Base-by-base conservation (phyloP, 805 yeast genomes). In the Candida mattraensis region DNA sequence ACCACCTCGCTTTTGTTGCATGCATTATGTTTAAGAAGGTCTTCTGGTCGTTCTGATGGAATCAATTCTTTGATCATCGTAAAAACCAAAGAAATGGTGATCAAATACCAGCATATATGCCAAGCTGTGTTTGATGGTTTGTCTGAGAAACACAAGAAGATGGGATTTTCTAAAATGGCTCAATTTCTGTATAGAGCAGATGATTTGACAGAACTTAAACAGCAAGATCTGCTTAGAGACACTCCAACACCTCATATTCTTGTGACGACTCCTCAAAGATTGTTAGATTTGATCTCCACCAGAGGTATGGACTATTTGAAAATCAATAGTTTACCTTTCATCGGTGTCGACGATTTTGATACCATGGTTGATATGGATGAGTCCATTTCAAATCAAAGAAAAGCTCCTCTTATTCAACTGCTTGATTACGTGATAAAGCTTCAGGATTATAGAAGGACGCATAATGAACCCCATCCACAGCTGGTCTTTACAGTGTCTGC, bases 281-380 rank as follows among this genome's bases (percentile, higher is more conserved):
- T 64, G n/a, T 34, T 63, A 10, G 68, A 63, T 40, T 20, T 63
- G 18, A 39, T 63, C 14, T 52, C 65, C 9, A 48, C 58, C 4
- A 49, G 57, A 30, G 63, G 64, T 24, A 56, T 51, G 56, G 60
- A 54, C 21, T 54, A 42, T 31, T 25, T 60, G 8, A 56, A 53
- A 22, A 46, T 63, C 8, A 46, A 51, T 23, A 48, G 43, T 16
- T 37, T 63, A 4, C 40, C 53, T 3, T 53, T 50, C 16, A 46
- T 63, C 22, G 58, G 47, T 7, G 61, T 56, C 11, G 68, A 63
- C 43, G 67, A 63, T 40, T 55, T 61, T 23, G 64, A 59, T 31
- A 34, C 45, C 6, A 53, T 60, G 57, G 24, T 63, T 8, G 56
- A 55, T 21, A 33, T 44, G 4, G 33, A 30, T 7, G 18, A 27